These are phyloP conservation scores for Rhizopogon roseolus DNA, from an alignment of 768 basidiomycete genomes.

Conservation along the genomic window DNA sequence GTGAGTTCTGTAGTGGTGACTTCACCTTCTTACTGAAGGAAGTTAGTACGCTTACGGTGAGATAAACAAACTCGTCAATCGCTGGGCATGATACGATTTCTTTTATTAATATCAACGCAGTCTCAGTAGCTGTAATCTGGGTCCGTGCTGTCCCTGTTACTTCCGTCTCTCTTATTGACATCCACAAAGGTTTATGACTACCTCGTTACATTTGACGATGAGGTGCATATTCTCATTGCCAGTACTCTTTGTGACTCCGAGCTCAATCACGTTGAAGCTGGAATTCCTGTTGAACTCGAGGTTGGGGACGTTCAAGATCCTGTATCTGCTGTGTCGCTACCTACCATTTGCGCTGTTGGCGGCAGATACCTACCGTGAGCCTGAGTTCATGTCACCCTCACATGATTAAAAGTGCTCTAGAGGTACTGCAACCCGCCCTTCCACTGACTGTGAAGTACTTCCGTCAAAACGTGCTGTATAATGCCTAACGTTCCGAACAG, in stretches of 20 bases:
- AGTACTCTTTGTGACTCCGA: not conserved
- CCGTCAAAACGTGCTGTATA: not conserved
- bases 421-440: not conserved
- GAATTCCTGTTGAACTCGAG: not conserved
- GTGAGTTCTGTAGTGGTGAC: not conserved
- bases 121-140: not conserved
- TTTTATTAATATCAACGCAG: not conserved
- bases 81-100: not conserved
- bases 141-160: not conserved
- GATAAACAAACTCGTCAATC: not conserved
- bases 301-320: not conserved
- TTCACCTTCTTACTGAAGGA: not conserved
- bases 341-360: not conserved
- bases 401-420: not conserved
- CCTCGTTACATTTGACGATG: not conserved
- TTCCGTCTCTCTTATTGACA: not conserved
- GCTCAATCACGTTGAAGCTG: not conserved
- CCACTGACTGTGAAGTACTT: not conserved
- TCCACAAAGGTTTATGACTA: not conserved
- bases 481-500: not conserved
- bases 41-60: slow-evolving; percentile 1
- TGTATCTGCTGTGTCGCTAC: slow-evolving; percentile 1
- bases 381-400: not conserved
- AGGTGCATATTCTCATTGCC: not conserved
- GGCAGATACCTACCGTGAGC: not conserved